These are phyloP conservation scores for Erysiphe pulchra DNA, from an alignment of 2,329 filamentous ascomycete species.

Conservation along the genomic window DNA sequence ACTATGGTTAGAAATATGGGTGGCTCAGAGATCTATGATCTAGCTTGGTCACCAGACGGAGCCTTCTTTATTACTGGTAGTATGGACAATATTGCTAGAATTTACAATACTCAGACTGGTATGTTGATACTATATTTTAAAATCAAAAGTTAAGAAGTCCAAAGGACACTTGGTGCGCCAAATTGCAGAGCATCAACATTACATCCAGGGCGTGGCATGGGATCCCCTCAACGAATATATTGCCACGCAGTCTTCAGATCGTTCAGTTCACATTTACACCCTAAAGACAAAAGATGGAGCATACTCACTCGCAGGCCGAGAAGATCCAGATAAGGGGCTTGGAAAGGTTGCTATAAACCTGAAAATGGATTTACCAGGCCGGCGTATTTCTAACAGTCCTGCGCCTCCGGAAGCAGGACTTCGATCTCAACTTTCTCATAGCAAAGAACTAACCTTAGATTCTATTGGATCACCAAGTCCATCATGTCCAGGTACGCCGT, in stretches of 20 bases:
- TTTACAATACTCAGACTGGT: conserved; percentile 88
- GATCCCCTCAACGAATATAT: conserved; percentile 96
- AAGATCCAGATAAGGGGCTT: conserved; percentile 33
- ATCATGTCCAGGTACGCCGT: conserved; percentile 82
- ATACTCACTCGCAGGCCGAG: conserved; percentile 46
- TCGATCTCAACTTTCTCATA: conserved; percentile 33
- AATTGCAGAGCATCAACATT: conserved; percentile 93
- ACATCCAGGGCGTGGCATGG: conserved; percentile 95
- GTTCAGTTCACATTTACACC: conserved; percentile 92
- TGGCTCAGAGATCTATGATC: conserved; percentile 88
- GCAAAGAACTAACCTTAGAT: conserved; percentile 19
- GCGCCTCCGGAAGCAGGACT: conserved; percentile 61
- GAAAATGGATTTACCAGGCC: conserved; percentile 73
- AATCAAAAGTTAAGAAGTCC: conserved; percentile 2
- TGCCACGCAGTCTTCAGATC: conserved; percentile 90
- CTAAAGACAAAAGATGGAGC: conserved; percentile 91
- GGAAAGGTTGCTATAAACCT: conserved; percentile 53
- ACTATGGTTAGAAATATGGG: conserved; percentile 81
- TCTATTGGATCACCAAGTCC: conserved; percentile 58
- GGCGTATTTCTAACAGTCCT: conserved; percentile 75
- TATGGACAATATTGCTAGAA: conserved; percentile 95
- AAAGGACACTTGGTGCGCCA: conserved; percentile 48
- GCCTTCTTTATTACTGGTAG: conserved; percentile 92
- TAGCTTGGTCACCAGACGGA: conserved; percentile 97
- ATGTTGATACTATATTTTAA: conserved; percentile 10